Conservation (phyloP, 1,139 yeast species). For the Candida labiduridarum region DNA sequence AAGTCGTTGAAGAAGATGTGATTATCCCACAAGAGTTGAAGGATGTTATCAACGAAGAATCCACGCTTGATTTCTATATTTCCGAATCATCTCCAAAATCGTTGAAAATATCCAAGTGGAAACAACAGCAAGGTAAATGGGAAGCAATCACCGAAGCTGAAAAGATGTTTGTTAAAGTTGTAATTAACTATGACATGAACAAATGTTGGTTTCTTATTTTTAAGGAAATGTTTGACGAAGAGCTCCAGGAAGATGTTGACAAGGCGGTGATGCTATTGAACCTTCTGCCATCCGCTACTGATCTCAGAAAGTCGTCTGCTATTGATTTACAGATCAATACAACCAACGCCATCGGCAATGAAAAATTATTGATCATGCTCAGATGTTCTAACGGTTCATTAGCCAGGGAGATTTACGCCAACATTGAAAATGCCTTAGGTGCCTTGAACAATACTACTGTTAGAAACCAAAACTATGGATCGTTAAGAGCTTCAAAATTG, state of each 20-base stretch:
- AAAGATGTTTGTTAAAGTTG: conserved; percentile 40
- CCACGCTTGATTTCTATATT: conserved; percentile 43
- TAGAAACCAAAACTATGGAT: conserved; percentile 20
- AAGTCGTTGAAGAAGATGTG: conserved; percentile 22
- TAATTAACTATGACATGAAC: conserved; percentile 34
- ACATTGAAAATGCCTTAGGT: conserved; percentile 33
- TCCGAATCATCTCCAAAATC: conserved; percentile 38
- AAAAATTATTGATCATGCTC: conserved; percentile 33
- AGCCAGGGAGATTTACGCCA: conserved; percentile 26
- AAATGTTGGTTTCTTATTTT: conserved; percentile 45
- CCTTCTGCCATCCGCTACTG: conserved; percentile 25
- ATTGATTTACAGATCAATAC: conserved; percentile 43
- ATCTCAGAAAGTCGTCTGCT: conserved; percentile 40
- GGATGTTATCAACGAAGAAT: conserved; percentile 41
- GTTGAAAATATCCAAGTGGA: conserved; percentile 49
- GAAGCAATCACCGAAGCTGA: conserved; percentile 46
- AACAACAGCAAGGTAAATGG: conserved; percentile 47
- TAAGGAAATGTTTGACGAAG: conserved; percentile 41
- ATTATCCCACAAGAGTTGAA: conserved; percentile 40
- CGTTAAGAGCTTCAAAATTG: conserved; percentile 22
- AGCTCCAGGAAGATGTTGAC: conserved; percentile 35
- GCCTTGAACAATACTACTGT: conserved; percentile 20
- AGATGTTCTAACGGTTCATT: conserved; percentile 37
- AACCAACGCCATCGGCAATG: conserved; percentile 32
- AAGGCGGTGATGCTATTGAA: conserved; percentile 41